Evolutionary conservation across 441 rosid genomes (phyloP).

Genomic region (Arabidopsis lyrata): DNA sequence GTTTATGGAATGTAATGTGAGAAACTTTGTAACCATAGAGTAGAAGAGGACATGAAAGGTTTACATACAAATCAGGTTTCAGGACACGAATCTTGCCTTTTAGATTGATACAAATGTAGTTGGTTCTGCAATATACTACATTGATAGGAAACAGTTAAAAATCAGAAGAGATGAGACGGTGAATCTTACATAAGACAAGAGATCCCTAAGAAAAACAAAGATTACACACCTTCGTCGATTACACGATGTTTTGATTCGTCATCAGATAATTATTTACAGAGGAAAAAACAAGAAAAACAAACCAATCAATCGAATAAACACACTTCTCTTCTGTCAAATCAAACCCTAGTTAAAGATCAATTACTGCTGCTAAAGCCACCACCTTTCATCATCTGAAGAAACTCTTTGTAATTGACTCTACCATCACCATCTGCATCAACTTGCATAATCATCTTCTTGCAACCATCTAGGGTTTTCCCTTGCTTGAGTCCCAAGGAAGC

Average conservation of each 20-base stretch:
- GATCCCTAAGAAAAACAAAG: slow-evolving; percentile 12
- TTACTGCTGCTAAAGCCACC: slow-evolving; percentile 61
- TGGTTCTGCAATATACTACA: slow-evolving; percentile 6
- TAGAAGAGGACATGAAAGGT: slow-evolving; percentile 6
- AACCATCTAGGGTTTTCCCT: slow-evolving; percentile 66
- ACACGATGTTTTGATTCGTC: slow-evolving; percentile 24
- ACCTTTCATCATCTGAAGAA: slow-evolving; percentile 78
- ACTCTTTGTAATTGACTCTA: slow-evolving; percentile 71
- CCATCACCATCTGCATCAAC: slow-evolving; percentile 86
- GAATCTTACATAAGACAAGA: slow-evolving; percentile 35
- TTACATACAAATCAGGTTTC: slow-evolving; percentile 16
- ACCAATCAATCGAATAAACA: slow-evolving; percentile 38
- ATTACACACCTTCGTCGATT: slow-evolving; percentile 21
- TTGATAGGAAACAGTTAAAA: slow-evolving; percentile 6
- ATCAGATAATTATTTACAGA: slow-evolving; percentile 35
- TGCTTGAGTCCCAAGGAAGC: slow-evolving; percentile 73
- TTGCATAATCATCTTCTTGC: slow-evolving; percentile 70
- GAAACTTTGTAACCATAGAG: slow-evolving; percentile 27
- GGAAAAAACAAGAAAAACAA: slow-evolving; percentile 30
- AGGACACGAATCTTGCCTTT: slow-evolving; percentile 10
- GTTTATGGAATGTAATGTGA: slow-evolving; percentile 27
- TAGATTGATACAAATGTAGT: background rate
- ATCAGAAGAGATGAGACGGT: slow-evolving; percentile 15
- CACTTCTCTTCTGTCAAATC: slow-evolving; percentile 8
- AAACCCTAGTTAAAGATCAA: slow-evolving; percentile 36